Conservation (phyloP, 2,329 filamentous ascomycete species). For the Erysiphe pulchra region DNA sequence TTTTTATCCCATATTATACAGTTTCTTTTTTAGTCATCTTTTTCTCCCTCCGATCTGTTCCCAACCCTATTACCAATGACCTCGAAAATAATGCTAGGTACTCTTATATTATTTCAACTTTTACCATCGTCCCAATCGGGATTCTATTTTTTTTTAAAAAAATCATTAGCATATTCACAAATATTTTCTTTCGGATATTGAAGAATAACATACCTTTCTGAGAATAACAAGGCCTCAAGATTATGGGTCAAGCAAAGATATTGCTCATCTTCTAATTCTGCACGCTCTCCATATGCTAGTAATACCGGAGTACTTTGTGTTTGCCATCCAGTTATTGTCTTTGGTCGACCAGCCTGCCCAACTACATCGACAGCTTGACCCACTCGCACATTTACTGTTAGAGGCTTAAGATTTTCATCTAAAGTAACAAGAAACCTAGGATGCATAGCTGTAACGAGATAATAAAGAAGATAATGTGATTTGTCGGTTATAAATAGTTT, state of each 20-base stretch:
- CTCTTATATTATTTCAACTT: slow-evolving; percentile 7
- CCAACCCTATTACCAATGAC: too few relatives aligned
- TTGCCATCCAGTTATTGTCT: slow-evolving; percentile 99
- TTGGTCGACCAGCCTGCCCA: slow-evolving; percentile 83
- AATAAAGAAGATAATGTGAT: slow-evolving; percentile 87
- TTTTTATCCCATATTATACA: too few relatives aligned
- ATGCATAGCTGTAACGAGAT: slow-evolving; percentile 87
- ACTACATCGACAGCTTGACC: slow-evolving; percentile 97
- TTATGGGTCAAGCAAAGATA: slow-evolving; percentile 81
- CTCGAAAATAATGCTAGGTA: too few relatives aligned
- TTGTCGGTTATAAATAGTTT: slow-evolving; percentile 50
- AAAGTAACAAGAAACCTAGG: slow-evolving; percentile 90
- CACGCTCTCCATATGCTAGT: slow-evolving; percentile 79
- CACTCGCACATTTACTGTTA: slow-evolving; percentile 88
- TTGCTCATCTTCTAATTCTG: slow-evolving; percentile 92
- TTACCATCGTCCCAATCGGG: slow-evolving; percentile 28
- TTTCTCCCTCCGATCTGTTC: too few relatives aligned
- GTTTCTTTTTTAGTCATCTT: too few relatives aligned
- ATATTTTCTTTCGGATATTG: background rate
- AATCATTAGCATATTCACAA: background rate
- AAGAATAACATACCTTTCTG: slow-evolving; percentile 53
- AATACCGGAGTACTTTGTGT: slow-evolving; percentile 97
- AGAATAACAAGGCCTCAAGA: slow-evolving; percentile 88
- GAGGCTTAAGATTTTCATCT: slow-evolving; percentile 76
- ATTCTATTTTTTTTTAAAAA: slow-evolving; percentile 17